Conservation (phyloP, 805 yeast species). For the Clavispora carvajalis region DNA sequence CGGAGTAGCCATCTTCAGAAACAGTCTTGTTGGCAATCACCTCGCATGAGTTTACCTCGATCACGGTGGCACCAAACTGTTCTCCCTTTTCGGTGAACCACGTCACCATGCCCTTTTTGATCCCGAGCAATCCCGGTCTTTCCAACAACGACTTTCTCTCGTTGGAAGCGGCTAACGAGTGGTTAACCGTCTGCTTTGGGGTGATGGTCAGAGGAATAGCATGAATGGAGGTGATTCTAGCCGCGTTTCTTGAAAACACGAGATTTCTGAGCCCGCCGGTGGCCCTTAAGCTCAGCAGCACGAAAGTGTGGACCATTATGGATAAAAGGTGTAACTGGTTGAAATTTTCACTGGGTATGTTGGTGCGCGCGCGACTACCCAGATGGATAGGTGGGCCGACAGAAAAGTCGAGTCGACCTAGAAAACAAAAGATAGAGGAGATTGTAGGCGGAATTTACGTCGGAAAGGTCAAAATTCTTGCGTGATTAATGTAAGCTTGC, state of each 20-base stretch:
- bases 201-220: conserved; percentile 47
- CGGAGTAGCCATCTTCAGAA: conserved; percentile 72
- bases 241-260: conserved; percentile 25
- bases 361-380: conserved; percentile 5
- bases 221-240: conserved; percentile 45
- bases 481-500: too few relatives aligned
- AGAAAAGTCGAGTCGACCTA: too few relatives aligned
- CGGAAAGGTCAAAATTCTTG: too few relatives aligned
- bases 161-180: conserved; percentile 65
- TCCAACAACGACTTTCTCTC: conserved; percentile 64
- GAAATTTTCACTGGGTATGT: not conserved
- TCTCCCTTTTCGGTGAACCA: conserved; percentile 70
- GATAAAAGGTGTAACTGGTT: not conserved
- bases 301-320: not conserved
- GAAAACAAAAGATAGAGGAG: not conserved
- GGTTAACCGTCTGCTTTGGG: conserved; percentile 49
- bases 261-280: conserved; percentile 2
- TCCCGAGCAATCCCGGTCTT: conserved; percentile 81
- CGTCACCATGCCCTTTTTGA: conserved; percentile 87
- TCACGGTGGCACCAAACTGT: conserved; percentile 76
- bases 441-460: too few relatives aligned
- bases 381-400: not conserved
- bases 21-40: conserved; percentile 68
- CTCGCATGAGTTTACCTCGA: conserved; percentile 85
- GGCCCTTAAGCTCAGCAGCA: not conserved